Evolutionary conservation across 305 asterid species (phyloP).

Genomic region (Fraxinus dipetala): DNA sequence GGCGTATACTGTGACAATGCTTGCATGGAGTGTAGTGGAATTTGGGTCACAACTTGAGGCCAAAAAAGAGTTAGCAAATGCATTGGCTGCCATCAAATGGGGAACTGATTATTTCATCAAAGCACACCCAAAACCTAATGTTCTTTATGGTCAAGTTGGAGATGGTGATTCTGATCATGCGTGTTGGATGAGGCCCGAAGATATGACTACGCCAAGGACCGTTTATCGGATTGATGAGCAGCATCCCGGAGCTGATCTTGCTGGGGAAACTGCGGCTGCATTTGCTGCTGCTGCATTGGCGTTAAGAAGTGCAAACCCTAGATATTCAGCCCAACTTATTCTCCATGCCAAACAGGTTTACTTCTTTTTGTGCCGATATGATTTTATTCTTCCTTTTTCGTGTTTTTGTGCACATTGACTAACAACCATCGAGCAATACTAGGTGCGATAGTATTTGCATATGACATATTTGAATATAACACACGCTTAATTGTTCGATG

Average conservation of each 20-base stretch:
- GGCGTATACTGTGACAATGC: constrained; percentile 61
- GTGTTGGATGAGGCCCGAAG: constrained; percentile 80
- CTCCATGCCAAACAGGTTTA: constrained; percentile 51
- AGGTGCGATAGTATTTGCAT: neutral
- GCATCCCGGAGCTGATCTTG: constrained; percentile 68
- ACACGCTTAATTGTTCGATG: neutral
- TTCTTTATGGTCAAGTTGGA: constrained; percentile 59
- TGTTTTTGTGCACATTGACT: neutral
- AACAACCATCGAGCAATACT: neutral
- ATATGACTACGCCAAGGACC: constrained; percentile 58
- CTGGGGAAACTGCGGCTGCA: constrained; percentile 73
- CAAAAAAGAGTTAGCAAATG: constrained; percentile 32
- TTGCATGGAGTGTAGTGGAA: constrained; percentile 59
- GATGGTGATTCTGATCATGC: constrained; percentile 57
- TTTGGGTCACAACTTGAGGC: constrained; percentile 31
- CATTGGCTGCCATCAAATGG: constrained; percentile 49
- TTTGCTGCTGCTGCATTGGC: constrained; percentile 60
- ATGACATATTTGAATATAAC: neutral
- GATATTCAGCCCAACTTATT: constrained; percentile 41
- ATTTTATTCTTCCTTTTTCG: neutral
- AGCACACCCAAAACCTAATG: constrained; percentile 52
- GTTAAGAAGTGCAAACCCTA: constrained; percentile 25
- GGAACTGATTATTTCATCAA: constrained; percentile 63
- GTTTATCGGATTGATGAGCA: constrained; percentile 44
- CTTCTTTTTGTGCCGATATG: neutral